These are phyloP conservation scores for Wallacemonas sp. DNA, from an alignment of 208 protist genomes.

Conservation along the genomic window DNA sequence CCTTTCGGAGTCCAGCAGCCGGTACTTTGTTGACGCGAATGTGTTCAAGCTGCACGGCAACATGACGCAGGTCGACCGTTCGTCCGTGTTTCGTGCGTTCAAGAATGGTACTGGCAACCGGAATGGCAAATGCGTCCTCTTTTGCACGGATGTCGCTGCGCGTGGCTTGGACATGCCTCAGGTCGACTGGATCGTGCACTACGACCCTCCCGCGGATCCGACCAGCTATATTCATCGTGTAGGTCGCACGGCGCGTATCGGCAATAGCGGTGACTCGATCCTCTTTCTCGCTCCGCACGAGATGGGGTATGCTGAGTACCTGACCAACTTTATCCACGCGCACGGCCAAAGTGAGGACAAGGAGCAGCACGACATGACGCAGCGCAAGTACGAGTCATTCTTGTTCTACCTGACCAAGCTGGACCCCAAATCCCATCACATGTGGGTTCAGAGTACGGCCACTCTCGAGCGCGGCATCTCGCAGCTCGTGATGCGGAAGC, in stretches of 20 bases:
- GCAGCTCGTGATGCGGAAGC: slow-evolving; percentile 62
- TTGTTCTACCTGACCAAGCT: slow-evolving; percentile 95
- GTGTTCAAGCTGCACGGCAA: slow-evolving; percentile 96
- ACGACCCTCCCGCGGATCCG: slow-evolving; percentile 95
- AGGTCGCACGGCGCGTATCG: slow-evolving; percentile 96
- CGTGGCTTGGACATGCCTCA: slow-evolving; percentile 95
- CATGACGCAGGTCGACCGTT: slow-evolving; percentile 93
- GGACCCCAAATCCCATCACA: slow-evolving; percentile 94
- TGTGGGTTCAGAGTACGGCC: slow-evolving; percentile 93
- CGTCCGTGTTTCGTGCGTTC: slow-evolving; percentile 92
- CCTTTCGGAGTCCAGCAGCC: slow-evolving; percentile 11
- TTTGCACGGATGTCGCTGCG: slow-evolving; percentile 95
- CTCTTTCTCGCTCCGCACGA: slow-evolving; percentile 94
- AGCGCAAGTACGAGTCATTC: slow-evolving; percentile 79
- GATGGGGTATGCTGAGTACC: slow-evolving; percentile 82
- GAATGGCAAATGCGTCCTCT: slow-evolving; percentile 82
- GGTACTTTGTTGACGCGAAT: slow-evolving; percentile 77
- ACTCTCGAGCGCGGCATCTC: slow-evolving; percentile 93
- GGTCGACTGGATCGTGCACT: slow-evolving; percentile 98
- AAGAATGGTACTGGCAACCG: slow-evolving; percentile 35
- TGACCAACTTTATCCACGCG: slow-evolving; percentile 78
- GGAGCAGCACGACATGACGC: slow-evolving; percentile 76
- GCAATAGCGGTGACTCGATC: slow-evolving; percentile 90
- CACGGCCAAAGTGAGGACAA: slow-evolving; percentile 23
- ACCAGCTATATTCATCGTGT: slow-evolving; percentile 96